These are phyloP conservation scores for Diaporthe australafricana DNA, from an alignment of 2,329 filamentous ascomycete genomes.

Conservation along the genomic window DNA sequence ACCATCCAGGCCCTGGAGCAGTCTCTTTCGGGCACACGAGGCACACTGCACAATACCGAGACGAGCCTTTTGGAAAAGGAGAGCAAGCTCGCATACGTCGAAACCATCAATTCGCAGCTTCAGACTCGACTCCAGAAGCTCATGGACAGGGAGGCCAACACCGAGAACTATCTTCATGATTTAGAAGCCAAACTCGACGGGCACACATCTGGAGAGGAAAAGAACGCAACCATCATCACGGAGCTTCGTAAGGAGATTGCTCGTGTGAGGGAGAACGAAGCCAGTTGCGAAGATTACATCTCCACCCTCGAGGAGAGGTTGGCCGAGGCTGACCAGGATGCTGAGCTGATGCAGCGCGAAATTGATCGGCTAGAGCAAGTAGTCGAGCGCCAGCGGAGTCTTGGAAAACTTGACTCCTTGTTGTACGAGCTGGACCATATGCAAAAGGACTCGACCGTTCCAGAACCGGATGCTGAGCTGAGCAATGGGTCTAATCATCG, in stretches of 20 bases:
- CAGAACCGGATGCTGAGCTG: conserved; percentile 50
- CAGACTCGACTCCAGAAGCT: conserved; percentile 92
- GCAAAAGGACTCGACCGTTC: conserved; percentile 67
- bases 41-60: conserved; percentile 85
- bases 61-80: conserved; percentile 91
- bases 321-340: conserved; percentile 94
- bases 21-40: conserved; percentile 88
- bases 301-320: conserved; percentile 95
- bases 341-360: conserved; percentile 96
- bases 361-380: conserved; percentile 95
- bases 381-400: conserved; percentile 91
- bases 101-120: conserved; percentile 91
- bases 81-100: conserved; percentile 90
- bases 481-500: conserved; percentile 57
- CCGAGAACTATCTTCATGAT: conserved; percentile 92
- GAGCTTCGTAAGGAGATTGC: conserved; percentile 93
- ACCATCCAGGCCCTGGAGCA: conserved; percentile 95
- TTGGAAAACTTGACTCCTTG: conserved; percentile 93
- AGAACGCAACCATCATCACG: conserved; percentile 84
- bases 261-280: conserved; percentile 89
- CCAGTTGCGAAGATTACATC: conserved; percentile 94
- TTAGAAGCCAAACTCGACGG: conserved; percentile 91
- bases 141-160: conserved; percentile 89
- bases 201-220: conserved; percentile 91
- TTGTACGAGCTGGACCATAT: conserved; percentile 89